Conservation (phyloP, 1,139 yeast genomes). For the Suhomyces maxii region DNA sequence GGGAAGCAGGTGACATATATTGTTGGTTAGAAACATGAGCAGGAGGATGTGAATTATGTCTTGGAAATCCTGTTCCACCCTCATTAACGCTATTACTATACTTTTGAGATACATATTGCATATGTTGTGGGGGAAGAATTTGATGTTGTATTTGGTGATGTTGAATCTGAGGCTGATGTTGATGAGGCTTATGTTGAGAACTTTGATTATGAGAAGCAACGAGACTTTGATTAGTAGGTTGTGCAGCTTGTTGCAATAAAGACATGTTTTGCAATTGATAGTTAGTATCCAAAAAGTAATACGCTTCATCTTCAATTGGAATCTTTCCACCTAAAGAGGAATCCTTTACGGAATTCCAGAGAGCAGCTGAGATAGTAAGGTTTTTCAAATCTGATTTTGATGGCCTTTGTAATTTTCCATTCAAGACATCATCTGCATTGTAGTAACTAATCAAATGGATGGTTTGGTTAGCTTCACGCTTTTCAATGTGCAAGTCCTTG, state of each 20-base stretch:
- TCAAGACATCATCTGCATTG: constrained; percentile 67
- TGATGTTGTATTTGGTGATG: constrained; percentile 9
- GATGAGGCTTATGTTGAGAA: constrained; percentile 13
- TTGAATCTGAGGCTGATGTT: constrained; percentile 6
- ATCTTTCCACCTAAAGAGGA: constrained; percentile 59
- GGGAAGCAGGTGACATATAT: constrained; percentile 12
- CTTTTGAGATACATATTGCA: constrained; percentile 12
- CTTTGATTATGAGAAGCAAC: constrained; percentile 13
- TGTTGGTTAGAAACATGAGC: constrained; percentile 12
- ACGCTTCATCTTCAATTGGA: constrained; percentile 53
- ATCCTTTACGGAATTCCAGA: constrained; percentile 62
- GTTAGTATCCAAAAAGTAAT: constrained; percentile 49
- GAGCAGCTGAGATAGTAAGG: constrained; percentile 53
- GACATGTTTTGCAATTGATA: constrained; percentile 47
- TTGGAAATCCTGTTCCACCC: constrained; percentile 6
- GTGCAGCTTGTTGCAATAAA: constrained; percentile 22
- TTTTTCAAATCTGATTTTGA: constrained; percentile 54
- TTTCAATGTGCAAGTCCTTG: constrained; percentile 36
- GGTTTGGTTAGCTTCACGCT: constrained; percentile 41
- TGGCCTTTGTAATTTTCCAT: constrained; percentile 60
- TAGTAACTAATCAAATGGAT: constrained; percentile 82
- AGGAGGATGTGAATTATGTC: constrained; percentile 18
- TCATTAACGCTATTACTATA: constrained; percentile 5
- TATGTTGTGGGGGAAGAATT: constrained; percentile 6
- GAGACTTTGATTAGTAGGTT: constrained; percentile 13